A percentile compares a stretch with the other conserved stretches of the same genome.
Conservation (phyloP, 2,329 filamentous ascomycete genomes). For the Aureobasidium pullulans region DNA sequence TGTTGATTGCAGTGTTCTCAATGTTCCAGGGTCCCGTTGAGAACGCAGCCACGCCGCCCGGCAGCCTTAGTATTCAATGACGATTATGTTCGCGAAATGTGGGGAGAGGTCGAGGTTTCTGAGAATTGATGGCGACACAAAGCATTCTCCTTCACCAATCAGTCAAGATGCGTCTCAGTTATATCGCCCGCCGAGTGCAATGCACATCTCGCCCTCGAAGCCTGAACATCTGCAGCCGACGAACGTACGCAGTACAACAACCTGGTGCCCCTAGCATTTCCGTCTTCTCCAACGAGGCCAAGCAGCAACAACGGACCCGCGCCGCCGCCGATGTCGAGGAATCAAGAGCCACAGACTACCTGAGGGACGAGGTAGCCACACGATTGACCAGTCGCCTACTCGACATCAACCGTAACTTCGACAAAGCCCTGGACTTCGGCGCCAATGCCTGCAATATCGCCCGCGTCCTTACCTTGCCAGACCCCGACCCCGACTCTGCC, state of each 20-base stretch:
- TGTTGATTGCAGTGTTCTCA: neutral
- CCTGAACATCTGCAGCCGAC: neutral
- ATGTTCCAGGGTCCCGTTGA: neutral
- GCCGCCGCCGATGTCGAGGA: slow-evolving; percentile 62
- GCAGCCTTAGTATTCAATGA: neutral
- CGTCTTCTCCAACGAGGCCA: slow-evolving; percentile 82
- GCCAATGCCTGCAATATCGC: slow-evolving; percentile 95
- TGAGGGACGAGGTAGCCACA: slow-evolving; percentile 84
- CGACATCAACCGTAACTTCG: slow-evolving; percentile 85
- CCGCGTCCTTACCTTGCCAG: slow-evolving; percentile 58
- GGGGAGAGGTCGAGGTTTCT: slow-evolving; percentile 9
- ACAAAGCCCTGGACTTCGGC: slow-evolving; percentile 80
- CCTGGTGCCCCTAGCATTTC: slow-evolving; percentile 72
- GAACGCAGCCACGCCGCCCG: neutral
- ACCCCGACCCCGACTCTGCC: slow-evolving; percentile 58
- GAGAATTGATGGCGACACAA: neutral
- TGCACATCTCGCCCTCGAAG: neutral
- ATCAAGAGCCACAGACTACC: slow-evolving; percentile 79
- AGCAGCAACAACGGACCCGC: slow-evolving; percentile 87
- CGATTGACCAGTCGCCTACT: slow-evolving; percentile 80
- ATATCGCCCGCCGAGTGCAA: slow-evolving; percentile 6
- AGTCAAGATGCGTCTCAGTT: neutral
- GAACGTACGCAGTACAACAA: slow-evolving; percentile 65
- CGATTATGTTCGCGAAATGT: neutral
- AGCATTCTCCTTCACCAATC: neutral